Evolutionary conservation across 2,329 filamentous ascomycete genomes (phyloP), one percentile per base, ranked within the genome.

Genomic region (Cryphonectria japonica): DNA sequence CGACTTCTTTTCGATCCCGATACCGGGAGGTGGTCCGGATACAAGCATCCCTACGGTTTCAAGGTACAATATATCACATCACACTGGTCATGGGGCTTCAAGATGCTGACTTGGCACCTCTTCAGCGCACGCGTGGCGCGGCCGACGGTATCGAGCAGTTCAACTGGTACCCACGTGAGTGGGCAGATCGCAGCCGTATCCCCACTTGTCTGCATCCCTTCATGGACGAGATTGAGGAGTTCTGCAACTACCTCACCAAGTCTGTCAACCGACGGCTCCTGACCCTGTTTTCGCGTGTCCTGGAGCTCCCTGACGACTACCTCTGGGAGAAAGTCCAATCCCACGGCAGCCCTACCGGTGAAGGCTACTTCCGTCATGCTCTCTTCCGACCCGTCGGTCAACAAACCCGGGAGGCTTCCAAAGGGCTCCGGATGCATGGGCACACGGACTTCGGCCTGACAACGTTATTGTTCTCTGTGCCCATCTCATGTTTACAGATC

Each of bases 71-170:
- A 4, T 13, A 32, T 16, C 16, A 11, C 11, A 16, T 39, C n/a
- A 13, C 41, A 29, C 16, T 16, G 9, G n/a, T 46, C 7, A 9
- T 16, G 7, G 3, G 13, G 22, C 43, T 3, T 16, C 43, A 34
- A 34, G 34, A 32, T 50, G 32, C 19, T 59, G n/a, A 32, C 37
- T 50, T 43, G 60, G 41, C 41, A 32, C 43, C 16, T 11, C 37
- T 22, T 52, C 68, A 83, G 81, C 82, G 84, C 62, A 76, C 82
- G 54, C 80, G 79, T 1, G 84, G 82, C 1, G 75, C 79, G 16
- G 75, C 80, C 22, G 85, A 86, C 74, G 85, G 84, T 3, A 86
- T 86, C 68, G 85, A 87, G 73, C 85, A 87, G 71, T 87, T 86
- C 77, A 87, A 87, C 77, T 86, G 82, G 81, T 87, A 86, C 77